Conservation (phyloP, 257 asterid species). For the Scutellaria galericulata region DNA sequence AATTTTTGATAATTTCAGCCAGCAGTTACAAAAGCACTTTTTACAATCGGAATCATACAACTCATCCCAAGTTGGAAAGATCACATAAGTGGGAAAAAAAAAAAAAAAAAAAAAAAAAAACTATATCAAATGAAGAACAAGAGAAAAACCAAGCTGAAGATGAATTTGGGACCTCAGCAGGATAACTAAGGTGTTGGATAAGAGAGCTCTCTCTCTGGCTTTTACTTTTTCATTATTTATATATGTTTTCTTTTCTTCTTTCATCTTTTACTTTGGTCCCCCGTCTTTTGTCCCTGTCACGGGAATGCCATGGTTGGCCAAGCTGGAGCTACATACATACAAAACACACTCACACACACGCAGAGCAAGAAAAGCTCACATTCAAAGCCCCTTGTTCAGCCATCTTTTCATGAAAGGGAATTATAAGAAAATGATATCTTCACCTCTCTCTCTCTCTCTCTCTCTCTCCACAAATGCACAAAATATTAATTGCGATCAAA, state of each 20-base stretch:
- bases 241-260: constrained; percentile 41
- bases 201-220: constrained; percentile 39
- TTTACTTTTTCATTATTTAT: constrained; percentile 31
- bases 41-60: constrained; percentile 40
- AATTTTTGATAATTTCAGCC: constrained; percentile 42
- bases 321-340: constrained; percentile 55
- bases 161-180: constrained; percentile 36
- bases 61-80: constrained; percentile 45
- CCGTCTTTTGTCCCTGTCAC: constrained; percentile 68
- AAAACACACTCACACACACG: constrained; percentile 37
- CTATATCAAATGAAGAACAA: constrained; percentile 22
- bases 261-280: constrained; percentile 55
- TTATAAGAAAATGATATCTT: constrained; percentile 46
- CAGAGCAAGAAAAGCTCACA: constrained; percentile 44
- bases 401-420: constrained; percentile 65
- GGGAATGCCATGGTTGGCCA: constrained; percentile 67
- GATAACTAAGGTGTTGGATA: constrained; percentile 45
- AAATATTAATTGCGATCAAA: constrained; percentile 29
- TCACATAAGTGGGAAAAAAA: constrained; percentile 39
- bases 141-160: constrained; percentile 16
- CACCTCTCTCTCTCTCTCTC: constrained; percentile 30
- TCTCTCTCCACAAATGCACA: constrained; percentile 27
- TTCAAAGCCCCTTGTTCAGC: constrained; percentile 41
- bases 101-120: neutral
- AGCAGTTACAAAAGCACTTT: constrained; percentile 43